Evolutionary conservation across 2,329 filamentous ascomycete genomes (phyloP).

Genomic region (Geoglossum cookeanum): DNA sequence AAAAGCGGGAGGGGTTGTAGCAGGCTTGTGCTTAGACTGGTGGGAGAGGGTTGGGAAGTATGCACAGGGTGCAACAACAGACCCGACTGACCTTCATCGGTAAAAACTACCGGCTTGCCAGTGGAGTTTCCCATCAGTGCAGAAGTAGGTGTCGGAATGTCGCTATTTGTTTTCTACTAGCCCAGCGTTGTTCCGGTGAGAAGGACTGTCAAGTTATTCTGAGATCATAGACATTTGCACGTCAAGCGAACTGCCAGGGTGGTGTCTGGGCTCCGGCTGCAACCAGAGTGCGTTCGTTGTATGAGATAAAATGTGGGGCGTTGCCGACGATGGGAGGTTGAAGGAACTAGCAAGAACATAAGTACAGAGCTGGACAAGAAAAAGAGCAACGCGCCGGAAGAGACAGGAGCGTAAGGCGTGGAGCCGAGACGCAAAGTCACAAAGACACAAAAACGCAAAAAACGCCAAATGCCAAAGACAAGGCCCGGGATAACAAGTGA

Average conservation of each 20-base stretch:
- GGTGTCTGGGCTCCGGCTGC: neutral
- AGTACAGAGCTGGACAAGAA: neutral
- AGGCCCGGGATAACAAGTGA: neutral
- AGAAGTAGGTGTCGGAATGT: neutral
- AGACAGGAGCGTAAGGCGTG: neutral
- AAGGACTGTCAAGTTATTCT: neutral
- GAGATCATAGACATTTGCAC: neutral
- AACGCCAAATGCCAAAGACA: neutral
- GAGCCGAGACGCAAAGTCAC: too few relatives aligned
- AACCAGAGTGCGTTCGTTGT: neutral
- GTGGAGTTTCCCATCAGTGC: constrained; percentile 74
- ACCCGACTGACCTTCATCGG: constrained; percentile 61
- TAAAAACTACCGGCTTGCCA: constrained; percentile 81
- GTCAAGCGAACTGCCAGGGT: neutral
- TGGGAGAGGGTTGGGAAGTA: too few relatives aligned
- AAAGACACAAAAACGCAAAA: too few relatives aligned
- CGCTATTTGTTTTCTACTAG: neutral
- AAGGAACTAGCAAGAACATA: neutral
- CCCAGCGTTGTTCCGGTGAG: neutral
- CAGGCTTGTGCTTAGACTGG: neutral
- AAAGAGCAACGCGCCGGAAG: neutral
- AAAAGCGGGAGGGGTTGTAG: too few relatives aligned
- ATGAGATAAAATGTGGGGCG: neutral
- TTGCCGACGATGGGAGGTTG: neutral
- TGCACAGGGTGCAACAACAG: too few relatives aligned